Conservation (phyloP, 306 rosid species). For the Datisca glomerata region DNA sequence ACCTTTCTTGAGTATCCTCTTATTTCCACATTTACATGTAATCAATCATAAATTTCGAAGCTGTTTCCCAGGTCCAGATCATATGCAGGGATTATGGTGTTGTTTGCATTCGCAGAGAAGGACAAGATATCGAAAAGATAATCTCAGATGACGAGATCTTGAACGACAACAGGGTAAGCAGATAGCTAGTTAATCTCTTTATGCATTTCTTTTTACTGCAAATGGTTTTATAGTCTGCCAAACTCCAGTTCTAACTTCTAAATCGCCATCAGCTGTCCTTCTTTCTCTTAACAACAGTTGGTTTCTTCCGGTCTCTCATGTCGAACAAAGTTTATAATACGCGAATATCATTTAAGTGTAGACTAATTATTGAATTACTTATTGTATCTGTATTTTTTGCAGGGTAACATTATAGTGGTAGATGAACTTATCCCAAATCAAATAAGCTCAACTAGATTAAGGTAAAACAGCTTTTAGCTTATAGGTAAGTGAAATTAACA, state of each 20-base stretch:
- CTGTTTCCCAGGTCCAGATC: slow-evolving; percentile 25
- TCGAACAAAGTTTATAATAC: no score
- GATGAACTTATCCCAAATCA: slow-evolving; percentile 77
- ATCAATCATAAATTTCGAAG: slow-evolving; percentile 1
- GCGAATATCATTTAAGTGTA: no score
- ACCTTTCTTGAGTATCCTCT: no score
- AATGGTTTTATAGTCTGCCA: background rate
- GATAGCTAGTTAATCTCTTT: background rate
- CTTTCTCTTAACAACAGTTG: background rate
- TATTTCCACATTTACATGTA: background rate
- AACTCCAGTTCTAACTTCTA: background rate
- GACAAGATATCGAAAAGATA: slow-evolving; percentile 43
- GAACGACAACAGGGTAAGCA: slow-evolving; percentile 29
- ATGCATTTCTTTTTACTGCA: background rate
- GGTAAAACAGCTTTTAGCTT: slow-evolving; percentile 21
- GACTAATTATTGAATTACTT: no score
- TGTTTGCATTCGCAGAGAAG: slow-evolving; percentile 47
- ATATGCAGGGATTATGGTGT: slow-evolving; percentile 46
- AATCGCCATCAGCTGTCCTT: background rate
- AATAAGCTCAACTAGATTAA: slow-evolving; percentile 72
- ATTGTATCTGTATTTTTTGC: slow-evolving; percentile 17
- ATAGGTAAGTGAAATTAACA: no score
- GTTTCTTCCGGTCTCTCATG: background rate
- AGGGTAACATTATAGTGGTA: slow-evolving; percentile 63
- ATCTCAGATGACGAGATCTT: slow-evolving; percentile 25